Evolutionary conservation across 805 yeast genomes (phyloP).

Genomic region (Lachancea thermotolerans): DNA sequence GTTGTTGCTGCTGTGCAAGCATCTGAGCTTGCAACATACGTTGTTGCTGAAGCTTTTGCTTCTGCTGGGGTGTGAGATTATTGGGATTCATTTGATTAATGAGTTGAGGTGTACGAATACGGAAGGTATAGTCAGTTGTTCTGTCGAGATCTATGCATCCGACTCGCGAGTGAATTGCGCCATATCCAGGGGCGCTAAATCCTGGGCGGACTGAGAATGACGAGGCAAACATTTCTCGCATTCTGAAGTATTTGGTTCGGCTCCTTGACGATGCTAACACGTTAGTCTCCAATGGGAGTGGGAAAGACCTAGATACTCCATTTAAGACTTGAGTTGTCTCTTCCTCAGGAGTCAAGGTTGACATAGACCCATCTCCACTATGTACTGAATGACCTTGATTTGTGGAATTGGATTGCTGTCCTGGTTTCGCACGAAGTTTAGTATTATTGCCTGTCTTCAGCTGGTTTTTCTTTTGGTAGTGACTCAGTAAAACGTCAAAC

Average conservation of each 20-base stretch:
- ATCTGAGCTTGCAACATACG: slow-evolving; percentile 27
- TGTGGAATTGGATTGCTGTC: slow-evolving; percentile 23
- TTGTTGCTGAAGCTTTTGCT: slow-evolving; percentile 22
- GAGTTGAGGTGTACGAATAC: slow-evolving; percentile 45
- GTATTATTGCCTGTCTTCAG: slow-evolving; percentile 81
- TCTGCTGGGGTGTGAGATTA: slow-evolving; percentile 21
- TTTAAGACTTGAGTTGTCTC: slow-evolving; percentile 88
- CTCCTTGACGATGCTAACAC: slow-evolving; percentile 62
- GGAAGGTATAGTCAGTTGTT: slow-evolving; percentile 55
- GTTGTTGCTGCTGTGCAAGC: slow-evolving; percentile 26
- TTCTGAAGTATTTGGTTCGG: slow-evolving; percentile 68
- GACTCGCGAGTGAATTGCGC: slow-evolving; percentile 46
- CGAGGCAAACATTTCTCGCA: slow-evolving; percentile 91
- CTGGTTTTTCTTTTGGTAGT: slow-evolving; percentile 88
- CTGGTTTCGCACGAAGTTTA: slow-evolving; percentile 69
- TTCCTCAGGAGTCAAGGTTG: slow-evolving; percentile 73
- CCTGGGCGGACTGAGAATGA: slow-evolving; percentile 40
- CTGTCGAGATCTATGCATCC: slow-evolving; percentile 74
- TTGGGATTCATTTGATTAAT: slow-evolving; percentile 18
- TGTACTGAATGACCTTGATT: no score
- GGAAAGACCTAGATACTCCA: slow-evolving; percentile 75
- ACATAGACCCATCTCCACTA: not conserved
- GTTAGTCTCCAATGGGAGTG: slow-evolving; percentile 77
- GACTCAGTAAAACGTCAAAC: slow-evolving; percentile 79
- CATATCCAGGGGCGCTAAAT: slow-evolving; percentile 52